Base-by-base conservation (phyloP, 371 early-diverging fungal genomes). In the Syncephalis fuscata region DNA sequence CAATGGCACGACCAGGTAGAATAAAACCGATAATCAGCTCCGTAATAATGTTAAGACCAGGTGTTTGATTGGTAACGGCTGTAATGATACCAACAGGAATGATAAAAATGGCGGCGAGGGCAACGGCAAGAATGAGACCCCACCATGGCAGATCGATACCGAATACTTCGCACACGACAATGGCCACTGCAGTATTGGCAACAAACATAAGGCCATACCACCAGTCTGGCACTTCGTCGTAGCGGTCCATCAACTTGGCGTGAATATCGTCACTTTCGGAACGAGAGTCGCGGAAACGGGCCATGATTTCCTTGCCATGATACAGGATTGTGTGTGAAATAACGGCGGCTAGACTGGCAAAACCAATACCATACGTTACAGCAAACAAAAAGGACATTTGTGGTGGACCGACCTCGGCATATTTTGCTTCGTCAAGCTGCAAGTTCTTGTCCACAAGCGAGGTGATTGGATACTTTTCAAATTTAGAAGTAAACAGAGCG, bases 21-120 rank as follows among this genome's bases (percentile, higher is more conserved):
- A 78, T 65, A 16, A 67, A 63, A 26, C 81, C 81, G n/a, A 66
- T 66, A 10, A 80, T 58, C 50, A 77, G 59, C 52, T 79, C 73
- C 9, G 86, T 74, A 25, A 88, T 67, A 45, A 85, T 70, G 47
- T 83, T 82, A 19, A 85, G 63, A 20, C 78, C 80, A 19, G 80
- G 80, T 32, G 70, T 64, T 44, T 76, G 74, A 51, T 76, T 78
- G 53, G 62, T 78, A 17, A 85, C 63, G 21, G 86, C 86, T 32
- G 70, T 67, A 44, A 84, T 70, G 45, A 84, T 80, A 61, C 85
- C 88, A 39, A 87, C 71, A 1, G 92, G 88, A 3, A 92, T 56
- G 4, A 83, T 67, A 56, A 87, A 76, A 48, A 73, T 58, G 25
- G 67, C 58, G 23, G 79, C 70, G 3, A 88, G 56, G 21, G 60